phyloP scores from a whole-genome alignment of 257 asterid species.

The Penstemon eatonii region DNA sequence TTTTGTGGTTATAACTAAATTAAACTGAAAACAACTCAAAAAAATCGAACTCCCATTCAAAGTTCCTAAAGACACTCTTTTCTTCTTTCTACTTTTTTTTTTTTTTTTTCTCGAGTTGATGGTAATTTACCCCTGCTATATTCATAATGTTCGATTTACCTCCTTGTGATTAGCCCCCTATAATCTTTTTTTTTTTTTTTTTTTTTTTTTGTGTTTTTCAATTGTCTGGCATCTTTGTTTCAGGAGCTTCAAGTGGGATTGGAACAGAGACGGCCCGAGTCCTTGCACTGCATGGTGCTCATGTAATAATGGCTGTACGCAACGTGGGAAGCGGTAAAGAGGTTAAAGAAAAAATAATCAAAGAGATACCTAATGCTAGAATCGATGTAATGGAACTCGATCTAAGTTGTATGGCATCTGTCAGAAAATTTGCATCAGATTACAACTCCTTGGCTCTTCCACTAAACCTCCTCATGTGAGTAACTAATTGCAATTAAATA shows the following conservation, averaged over 20 bases:
- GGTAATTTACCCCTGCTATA: not conserved
- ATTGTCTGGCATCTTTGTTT: constrained; percentile 8
- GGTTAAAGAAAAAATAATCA: constrained; percentile 44
- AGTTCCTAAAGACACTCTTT: not conserved
- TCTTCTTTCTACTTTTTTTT: no score
- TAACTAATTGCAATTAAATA: not conserved
- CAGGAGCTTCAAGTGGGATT: constrained; percentile 83
- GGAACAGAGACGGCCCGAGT: constrained; percentile 58
- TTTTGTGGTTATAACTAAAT: no score
- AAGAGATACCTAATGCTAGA: constrained; percentile 52
- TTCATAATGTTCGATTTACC: not conserved
- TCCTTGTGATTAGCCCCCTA: not conserved
- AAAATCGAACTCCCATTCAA: no score
- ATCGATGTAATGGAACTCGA: constrained; percentile 67
- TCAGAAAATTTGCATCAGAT: constrained; percentile 56
- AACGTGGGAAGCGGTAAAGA: constrained; percentile 40
- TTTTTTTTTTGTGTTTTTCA: not conserved
- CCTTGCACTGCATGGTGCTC: constrained; percentile 53
- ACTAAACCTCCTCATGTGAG: constrained; percentile 65
- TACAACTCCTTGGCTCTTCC: constrained; percentile 44
- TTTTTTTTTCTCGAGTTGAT: no score
- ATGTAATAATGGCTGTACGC: constrained; percentile 63
- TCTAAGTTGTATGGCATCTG: constrained; percentile 52
- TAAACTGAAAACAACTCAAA: no score
- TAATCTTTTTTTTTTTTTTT: no score